phyloP scores from a whole-genome alignment of 805 yeast species.

The Barnettozyma vustinii region DNA sequence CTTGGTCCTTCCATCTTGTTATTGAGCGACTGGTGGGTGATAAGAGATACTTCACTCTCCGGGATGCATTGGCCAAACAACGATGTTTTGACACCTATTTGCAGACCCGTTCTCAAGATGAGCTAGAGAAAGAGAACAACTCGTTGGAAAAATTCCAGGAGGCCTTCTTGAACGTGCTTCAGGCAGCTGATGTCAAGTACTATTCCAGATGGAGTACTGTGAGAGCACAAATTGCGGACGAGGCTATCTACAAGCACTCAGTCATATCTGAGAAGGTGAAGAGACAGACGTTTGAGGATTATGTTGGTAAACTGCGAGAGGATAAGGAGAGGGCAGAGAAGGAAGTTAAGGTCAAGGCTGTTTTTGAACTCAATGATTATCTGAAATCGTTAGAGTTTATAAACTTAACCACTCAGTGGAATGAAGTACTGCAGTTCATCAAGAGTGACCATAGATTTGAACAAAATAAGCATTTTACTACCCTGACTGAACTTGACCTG shows the following conservation, averaged over 20 bases:
- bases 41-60: slow-evolving; percentile 62
- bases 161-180: slow-evolving; percentile 46
- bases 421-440: slow-evolving; percentile 10
- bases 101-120: slow-evolving; percentile 42
- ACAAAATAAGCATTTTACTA: slow-evolving; percentile 51
- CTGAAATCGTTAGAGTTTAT: slow-evolving; percentile 32
- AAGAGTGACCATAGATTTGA: slow-evolving; percentile 45
- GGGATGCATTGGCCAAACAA: slow-evolving; percentile 56
- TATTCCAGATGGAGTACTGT: slow-evolving; percentile 63
- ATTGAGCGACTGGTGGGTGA: slow-evolving; percentile 53
- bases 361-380: slow-evolving; percentile 47
- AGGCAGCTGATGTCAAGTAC: slow-evolving; percentile 41
- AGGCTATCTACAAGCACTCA: slow-evolving; percentile 60
- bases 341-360: slow-evolving; percentile 40
- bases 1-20: slow-evolving; percentile 70
- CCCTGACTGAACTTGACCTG: slow-evolving; percentile 54
- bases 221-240: slow-evolving; percentile 49
- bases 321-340: slow-evolving; percentile 22
- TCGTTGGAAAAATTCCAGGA: slow-evolving; percentile 50
- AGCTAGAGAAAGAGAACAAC: slow-evolving; percentile 45
- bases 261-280: slow-evolving; percentile 54
- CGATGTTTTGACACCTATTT: slow-evolving; percentile 61
- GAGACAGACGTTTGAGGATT: slow-evolving; percentile 47
- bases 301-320: slow-evolving; percentile 35
- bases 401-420: slow-evolving; percentile 18